These are phyloP conservation scores for Candida lessepsii DNA, from an alignment of 805 yeast genomes.

Conservation along the genomic window DNA sequence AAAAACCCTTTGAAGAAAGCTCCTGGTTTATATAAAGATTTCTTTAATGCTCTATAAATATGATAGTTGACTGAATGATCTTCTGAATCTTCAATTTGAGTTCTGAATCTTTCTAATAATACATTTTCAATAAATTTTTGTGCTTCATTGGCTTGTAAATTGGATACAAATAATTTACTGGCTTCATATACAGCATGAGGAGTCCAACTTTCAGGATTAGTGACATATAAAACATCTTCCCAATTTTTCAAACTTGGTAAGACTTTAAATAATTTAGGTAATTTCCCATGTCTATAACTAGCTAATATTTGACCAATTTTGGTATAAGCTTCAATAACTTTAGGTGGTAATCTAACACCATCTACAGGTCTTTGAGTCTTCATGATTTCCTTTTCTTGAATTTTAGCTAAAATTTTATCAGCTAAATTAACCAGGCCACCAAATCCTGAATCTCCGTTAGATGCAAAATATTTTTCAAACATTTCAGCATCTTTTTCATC, in stretches of 20 bases:
- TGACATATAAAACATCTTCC: conserved; percentile 92
- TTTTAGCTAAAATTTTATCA: conserved; percentile 89
- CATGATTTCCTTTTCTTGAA: conserved; percentile 64
- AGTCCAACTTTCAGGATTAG: conserved; percentile 92
- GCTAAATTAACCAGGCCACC: conserved; percentile 67
- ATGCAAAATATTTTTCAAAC: conserved; percentile 71
- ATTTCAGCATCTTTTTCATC: conserved; percentile 82
- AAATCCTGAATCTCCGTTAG: conserved; percentile 16
- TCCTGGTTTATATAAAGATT: conserved; percentile 92
- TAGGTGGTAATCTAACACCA: conserved; percentile 88
- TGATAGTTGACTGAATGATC: conserved; percentile 86
- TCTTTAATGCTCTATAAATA: conserved; percentile 85
- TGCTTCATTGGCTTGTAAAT: conserved; percentile 82
- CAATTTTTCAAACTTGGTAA: conserved; percentile 90
- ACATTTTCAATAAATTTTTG: conserved; percentile 75
- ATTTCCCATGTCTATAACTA: conserved; percentile 91
- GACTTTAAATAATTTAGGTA: conserved; percentile 95
- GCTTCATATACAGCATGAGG: conserved; percentile 95
- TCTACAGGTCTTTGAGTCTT: conserved; percentile 45
- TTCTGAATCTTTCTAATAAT: conserved; percentile 68
- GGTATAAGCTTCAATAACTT: conserved; percentile 91
- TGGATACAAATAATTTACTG: conserved; percentile 89
- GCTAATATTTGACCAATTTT: conserved; percentile 85
- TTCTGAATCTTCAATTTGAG: conserved; percentile 67
- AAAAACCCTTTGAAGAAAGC: conserved; percentile 97